phyloP scores from a whole-genome alignment of 306 rosid genomes.

The Casuarina equisetifolia region DNA sequence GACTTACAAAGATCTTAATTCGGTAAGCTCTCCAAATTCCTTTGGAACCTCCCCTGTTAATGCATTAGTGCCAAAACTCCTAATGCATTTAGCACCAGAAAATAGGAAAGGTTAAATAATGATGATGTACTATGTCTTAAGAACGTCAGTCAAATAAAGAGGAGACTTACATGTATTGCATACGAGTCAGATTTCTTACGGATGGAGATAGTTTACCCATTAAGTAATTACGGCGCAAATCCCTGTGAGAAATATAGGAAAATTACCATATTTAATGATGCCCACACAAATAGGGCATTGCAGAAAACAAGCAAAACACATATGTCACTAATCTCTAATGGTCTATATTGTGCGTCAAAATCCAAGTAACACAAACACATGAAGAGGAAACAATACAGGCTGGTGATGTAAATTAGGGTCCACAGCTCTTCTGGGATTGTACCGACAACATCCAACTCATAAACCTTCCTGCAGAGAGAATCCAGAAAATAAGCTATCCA shows the following conservation, averaged over 20 bases:
- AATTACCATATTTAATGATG: neutral
- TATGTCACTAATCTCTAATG: too few species aligned
- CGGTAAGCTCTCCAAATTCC: too few species aligned
- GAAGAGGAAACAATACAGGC: too few species aligned
- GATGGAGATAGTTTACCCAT: slow-evolving; percentile 62
- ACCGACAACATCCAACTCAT: too few species aligned
- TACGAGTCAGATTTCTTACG: slow-evolving; percentile 54
- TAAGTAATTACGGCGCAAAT: slow-evolving; percentile 58
- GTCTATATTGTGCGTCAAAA: too few species aligned
- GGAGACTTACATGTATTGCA: slow-evolving; percentile 66
- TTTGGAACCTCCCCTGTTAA: slow-evolving; percentile 61
- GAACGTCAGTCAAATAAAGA: neutral
- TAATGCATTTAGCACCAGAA: slow-evolving; percentile 14
- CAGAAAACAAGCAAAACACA: neutral
- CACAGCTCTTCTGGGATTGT: too few species aligned
- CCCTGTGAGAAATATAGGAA: slow-evolving; percentile 41
- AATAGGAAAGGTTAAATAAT: neutral
- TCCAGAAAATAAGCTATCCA: too few species aligned
- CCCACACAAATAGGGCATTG: neutral
- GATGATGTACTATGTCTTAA: neutral
- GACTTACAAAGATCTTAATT: too few species aligned
- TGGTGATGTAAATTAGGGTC: too few species aligned
- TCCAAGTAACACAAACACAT: too few species aligned
- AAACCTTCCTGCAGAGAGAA: too few species aligned
- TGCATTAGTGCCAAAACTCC: slow-evolving; percentile 60